Evolutionary conservation across 2,329 filamentous ascomycete species (phyloP).

Genomic region (Simplicillium sp.): DNA sequence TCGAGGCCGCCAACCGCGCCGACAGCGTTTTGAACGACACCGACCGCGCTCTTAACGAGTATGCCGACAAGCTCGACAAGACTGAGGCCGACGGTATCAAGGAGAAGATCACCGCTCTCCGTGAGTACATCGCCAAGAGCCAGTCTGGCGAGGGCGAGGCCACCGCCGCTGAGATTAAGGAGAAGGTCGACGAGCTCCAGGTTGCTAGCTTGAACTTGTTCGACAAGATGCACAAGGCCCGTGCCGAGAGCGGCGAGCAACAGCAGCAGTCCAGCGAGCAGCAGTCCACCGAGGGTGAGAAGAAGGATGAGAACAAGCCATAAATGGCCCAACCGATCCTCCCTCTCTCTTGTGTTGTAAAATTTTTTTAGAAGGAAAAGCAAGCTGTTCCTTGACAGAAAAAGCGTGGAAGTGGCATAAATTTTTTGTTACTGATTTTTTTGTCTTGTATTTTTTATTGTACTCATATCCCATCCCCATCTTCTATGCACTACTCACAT

Average conservation of each 20-base stretch:
- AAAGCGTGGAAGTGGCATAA: conserved; percentile 23
- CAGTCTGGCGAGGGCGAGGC: conserved; percentile 82
- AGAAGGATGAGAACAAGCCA: conserved; percentile 66
- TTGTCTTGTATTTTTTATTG: conserved; percentile 35
- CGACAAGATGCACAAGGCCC: conserved; percentile 99
- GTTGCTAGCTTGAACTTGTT: conserved; percentile 92
- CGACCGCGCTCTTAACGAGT: conserved; percentile 96
- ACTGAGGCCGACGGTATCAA: conserved; percentile 83
- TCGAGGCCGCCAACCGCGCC: conserved; percentile 94
- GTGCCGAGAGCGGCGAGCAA: conserved; percentile 51
- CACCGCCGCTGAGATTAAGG: conserved; percentile 90
- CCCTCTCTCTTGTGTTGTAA: conserved; percentile 13
- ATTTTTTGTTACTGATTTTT: conserved; percentile 29
- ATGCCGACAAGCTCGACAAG: conserved; percentile 94
- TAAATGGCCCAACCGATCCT: conserved; percentile 27
- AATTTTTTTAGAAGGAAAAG: conserved; percentile 12
- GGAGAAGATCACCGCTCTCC: conserved; percentile 82
- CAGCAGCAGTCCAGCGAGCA: conserved; percentile 39
- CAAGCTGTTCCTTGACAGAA: conserved; percentile 15
- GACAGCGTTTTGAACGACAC: conserved; percentile 96
- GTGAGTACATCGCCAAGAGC: conserved; percentile 88
- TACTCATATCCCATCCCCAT: conserved; percentile 39
- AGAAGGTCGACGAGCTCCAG: conserved; percentile 97
- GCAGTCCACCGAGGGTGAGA: conserved; percentile 56
- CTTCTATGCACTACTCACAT: conserved; percentile 24